A percentile compares a stretch with the other conserved stretches of the same genome.
These are phyloP conservation scores for Chaetomium fimeti DNA, from an alignment of 495 filamentous ascomycete genomes.

Conservation along the genomic window DNA sequence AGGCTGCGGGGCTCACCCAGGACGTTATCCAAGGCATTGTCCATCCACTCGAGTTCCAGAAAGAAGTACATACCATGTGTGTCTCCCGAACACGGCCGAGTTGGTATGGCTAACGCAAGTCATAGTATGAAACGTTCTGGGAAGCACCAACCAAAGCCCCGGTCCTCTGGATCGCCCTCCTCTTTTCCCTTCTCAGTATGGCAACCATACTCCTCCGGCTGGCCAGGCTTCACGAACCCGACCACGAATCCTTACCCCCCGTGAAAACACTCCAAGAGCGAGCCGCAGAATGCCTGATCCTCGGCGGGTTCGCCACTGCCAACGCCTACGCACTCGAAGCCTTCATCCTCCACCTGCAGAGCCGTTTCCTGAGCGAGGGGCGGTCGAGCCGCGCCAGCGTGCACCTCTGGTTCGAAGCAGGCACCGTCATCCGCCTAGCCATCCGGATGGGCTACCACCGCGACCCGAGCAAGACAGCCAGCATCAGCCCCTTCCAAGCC, in stretches of 20 bases:
- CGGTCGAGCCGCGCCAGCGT: not conserved
- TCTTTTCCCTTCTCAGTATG: not conserved
- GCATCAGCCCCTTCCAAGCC: not conserved
- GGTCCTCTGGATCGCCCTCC: not conserved
- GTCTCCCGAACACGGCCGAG: not conserved
- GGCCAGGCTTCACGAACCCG: not conserved
- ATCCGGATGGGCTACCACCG: constrained; percentile 14
- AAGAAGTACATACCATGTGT: not conserved
- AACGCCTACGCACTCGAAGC: constrained; percentile 10
- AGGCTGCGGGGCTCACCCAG: not conserved
- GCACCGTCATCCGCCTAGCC: constrained; percentile 4
- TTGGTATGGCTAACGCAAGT: not conserved
- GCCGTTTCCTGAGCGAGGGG: not conserved
- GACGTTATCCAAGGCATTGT: not conserved
- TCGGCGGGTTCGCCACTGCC: constrained; percentile 4
- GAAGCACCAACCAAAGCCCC: not conserved
- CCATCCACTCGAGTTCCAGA: constrained; percentile 7
- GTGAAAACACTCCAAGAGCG: not conserved
- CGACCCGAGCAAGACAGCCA: constrained; percentile 4
- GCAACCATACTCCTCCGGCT: not conserved
- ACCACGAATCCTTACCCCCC: not conserved
- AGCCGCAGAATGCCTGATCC: constrained; percentile 8
- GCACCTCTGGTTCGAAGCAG: constrained; percentile 6
- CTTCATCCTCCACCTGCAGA: constrained; percentile 1
- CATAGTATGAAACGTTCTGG: constrained; percentile 3